phyloP scores from a whole-genome alignment of 1,139 yeast species.

The Torulaspora globosa region DNA sequence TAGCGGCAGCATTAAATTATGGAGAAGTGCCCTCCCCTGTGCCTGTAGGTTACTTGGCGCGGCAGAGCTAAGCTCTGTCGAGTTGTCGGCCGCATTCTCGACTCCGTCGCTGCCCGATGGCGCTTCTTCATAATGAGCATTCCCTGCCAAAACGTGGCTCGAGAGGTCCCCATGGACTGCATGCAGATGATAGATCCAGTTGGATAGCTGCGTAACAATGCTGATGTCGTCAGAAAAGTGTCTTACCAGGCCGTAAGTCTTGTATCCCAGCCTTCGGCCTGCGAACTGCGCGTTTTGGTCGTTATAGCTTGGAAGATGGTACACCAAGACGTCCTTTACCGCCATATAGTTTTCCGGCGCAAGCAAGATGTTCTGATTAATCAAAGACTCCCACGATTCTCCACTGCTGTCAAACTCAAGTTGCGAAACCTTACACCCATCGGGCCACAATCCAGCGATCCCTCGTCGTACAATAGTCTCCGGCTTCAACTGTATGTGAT shows the following conservation, averaged over 20 bases:
- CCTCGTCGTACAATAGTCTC: constrained; percentile 25
- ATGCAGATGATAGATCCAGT: constrained; percentile 35
- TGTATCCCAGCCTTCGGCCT: constrained; percentile 12
- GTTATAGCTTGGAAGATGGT: constrained; percentile 29
- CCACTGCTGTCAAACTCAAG: constrained; percentile 12
- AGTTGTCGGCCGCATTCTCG: background rate
- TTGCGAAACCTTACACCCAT: constrained; percentile 27
- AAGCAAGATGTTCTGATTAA: constrained; percentile 29
- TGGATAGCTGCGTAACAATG: constrained; percentile 28
- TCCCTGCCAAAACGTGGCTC: constrained; percentile 34
- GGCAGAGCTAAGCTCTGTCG: background rate
- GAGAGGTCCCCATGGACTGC: constrained; percentile 30
- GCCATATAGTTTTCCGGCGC: constrained; percentile 32
- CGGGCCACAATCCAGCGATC: constrained; percentile 23
- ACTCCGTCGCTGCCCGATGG: constrained; percentile 12
- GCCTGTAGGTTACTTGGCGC: constrained; percentile 5
- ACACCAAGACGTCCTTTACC: constrained; percentile 33
- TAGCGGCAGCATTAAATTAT: constrained; percentile 33
- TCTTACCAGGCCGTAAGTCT: constrained; percentile 30
- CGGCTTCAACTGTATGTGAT: constrained; percentile 28
- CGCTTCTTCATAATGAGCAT: constrained; percentile 27
- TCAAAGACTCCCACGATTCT: constrained; percentile 31
- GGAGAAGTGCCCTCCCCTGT: constrained; percentile 22
- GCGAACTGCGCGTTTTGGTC: constrained; percentile 5
- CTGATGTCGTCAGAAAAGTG: constrained; percentile 29